Evolutionary conservation across 148 eudicot species (phyloP).

Genomic region (Rhododendron simsii): DNA sequence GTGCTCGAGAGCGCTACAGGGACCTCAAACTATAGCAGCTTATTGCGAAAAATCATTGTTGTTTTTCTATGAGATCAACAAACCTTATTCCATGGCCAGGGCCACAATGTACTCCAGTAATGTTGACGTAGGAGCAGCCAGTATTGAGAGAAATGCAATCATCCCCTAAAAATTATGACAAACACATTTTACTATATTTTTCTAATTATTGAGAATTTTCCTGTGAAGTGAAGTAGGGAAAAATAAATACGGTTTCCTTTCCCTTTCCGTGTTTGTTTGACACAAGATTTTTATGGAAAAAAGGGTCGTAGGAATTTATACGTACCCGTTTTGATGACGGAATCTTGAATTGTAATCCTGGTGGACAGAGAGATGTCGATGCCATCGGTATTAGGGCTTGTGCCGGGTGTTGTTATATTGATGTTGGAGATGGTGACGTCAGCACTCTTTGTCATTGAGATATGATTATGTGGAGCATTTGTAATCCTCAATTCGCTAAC

Average conservation of each 20-base stretch:
- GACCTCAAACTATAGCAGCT: background rate
- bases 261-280: background rate
- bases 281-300: background rate
- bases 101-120: background rate
- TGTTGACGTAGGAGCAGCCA: background rate
- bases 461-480: background rate
- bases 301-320: background rate
- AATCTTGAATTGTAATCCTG: background rate
- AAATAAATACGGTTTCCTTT: background rate
- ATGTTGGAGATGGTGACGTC: background rate
- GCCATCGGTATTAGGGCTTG: background rate
- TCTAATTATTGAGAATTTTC: background rate
- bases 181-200: background rate
- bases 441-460: background rate
- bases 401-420: background rate
- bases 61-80: too few relatives aligned
- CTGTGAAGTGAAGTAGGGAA: background rate
- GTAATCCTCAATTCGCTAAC: background rate
- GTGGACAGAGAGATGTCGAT: background rate
- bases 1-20: too few relatives aligned
- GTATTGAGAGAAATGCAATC: background rate
- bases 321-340: background rate
- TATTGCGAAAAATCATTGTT: background rate
- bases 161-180: background rate
- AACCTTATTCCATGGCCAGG: constrained; percentile 4